Evolutionary conservation across 768 basidiomycete species (phyloP).

Genomic region (Russula abietina): DNA sequence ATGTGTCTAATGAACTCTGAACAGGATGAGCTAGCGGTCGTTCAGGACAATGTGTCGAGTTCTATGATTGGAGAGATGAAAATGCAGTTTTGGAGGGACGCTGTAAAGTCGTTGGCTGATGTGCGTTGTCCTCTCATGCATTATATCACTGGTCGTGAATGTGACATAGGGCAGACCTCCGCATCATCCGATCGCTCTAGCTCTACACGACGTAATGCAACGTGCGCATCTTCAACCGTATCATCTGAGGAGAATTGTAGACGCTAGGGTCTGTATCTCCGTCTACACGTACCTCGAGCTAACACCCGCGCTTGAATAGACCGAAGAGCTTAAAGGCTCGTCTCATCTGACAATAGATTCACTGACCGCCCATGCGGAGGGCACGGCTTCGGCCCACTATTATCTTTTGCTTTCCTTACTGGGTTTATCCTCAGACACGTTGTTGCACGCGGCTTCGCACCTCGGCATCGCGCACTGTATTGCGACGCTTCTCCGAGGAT

Average conservation of each 20-base stretch:
- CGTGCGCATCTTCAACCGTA: slow-evolving; percentile 54
- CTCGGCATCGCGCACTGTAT: slow-evolving; percentile 71
- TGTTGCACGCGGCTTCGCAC: slow-evolving; percentile 78
- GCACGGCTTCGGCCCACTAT: slow-evolving; percentile 70
- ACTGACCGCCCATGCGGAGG: slow-evolving; percentile 67
- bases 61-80: slow-evolving; percentile 73
- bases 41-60: slow-evolving; percentile 73
- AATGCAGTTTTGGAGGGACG: slow-evolving; percentile 85
- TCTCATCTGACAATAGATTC: slow-evolving; percentile 63
- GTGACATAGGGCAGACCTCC: slow-evolving; percentile 61
- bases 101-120: slow-evolving; percentile 58
- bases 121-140: slow-evolving; percentile 36
- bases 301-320: slow-evolving; percentile 35
- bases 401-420: slow-evolving; percentile 71
- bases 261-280: slow-evolving; percentile 61
- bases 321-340: slow-evolving; percentile 57
- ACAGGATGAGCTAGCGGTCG: slow-evolving; percentile 69
- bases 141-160: slow-evolving; percentile 23
- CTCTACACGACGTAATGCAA: slow-evolving; percentile 53
- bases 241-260: slow-evolving; percentile 76
- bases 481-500: slow-evolving; percentile 62
- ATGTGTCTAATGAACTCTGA: background rate
- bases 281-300: background rate
- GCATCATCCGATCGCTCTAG: slow-evolving; percentile 74
- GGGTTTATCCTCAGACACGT: slow-evolving; percentile 42